Conservation (phyloP, 768 basidiomycete genomes). For the Chalciporus piperatus region DNA sequence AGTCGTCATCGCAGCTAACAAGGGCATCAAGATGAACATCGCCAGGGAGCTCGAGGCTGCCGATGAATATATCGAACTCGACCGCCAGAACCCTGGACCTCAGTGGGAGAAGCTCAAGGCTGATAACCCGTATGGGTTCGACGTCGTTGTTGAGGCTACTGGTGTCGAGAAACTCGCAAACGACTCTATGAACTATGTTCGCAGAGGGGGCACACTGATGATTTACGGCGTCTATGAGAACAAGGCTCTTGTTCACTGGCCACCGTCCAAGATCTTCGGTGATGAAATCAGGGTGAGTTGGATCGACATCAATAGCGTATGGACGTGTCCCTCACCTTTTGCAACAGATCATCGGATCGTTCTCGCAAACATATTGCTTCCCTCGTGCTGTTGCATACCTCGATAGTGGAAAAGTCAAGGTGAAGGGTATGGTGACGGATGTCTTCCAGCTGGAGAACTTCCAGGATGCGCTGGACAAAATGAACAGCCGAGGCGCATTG, state of each 20-base stretch:
- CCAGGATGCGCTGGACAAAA: constrained; percentile 69
- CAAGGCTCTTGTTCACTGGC: constrained; percentile 81
- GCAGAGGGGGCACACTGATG: constrained; percentile 81
- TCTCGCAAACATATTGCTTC: constrained; percentile 88
- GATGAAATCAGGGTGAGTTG: constrained; percentile 60
- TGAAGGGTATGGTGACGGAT: constrained; percentile 79
- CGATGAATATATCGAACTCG: constrained; percentile 85
- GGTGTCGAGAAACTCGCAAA: constrained; percentile 87
- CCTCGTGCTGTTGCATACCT: constrained; percentile 87
- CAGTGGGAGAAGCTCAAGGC: constrained; percentile 82
- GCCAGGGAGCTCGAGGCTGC: constrained; percentile 75
- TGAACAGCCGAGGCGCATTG: constrained; percentile 59
- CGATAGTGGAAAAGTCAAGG: constrained; percentile 78
- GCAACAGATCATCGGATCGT: constrained; percentile 80
- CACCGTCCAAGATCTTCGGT: constrained; percentile 76
- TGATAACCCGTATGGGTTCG: constrained; percentile 85
- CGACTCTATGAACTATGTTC: constrained; percentile 85
- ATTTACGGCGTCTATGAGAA: constrained; percentile 91
- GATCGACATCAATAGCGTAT: background rate
- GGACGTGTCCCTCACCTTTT: background rate
- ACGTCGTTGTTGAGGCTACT: constrained; percentile 79
- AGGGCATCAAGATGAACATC: constrained; percentile 87
- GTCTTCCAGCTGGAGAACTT: constrained; percentile 67
- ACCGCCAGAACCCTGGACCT: constrained; percentile 64
- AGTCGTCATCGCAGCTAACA: constrained; percentile 85